A percentile compares a stretch with the other conserved stretches of the same genome.
phyloP scores from a whole-genome alignment of 441 rosid species.

The Gossypium trilobum region DNA sequence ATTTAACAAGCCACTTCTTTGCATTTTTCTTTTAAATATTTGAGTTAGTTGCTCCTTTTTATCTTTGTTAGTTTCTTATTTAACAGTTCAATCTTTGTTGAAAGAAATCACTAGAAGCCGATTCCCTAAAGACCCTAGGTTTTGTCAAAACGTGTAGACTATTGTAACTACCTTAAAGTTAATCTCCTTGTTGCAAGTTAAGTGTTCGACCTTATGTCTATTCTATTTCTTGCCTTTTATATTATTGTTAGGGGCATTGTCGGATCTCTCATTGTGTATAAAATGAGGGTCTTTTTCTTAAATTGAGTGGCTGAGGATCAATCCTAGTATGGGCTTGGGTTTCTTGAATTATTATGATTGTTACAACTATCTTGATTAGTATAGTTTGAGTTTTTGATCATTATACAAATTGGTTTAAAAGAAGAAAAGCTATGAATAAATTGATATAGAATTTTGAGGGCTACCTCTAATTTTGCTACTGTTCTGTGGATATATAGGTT shows the following conservation, averaged over 20 bases:
- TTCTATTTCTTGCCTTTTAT: constrained; percentile 43
- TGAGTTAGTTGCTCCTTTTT: no score
- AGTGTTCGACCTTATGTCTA: constrained; percentile 39
- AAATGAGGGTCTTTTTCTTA: constrained; percentile 39
- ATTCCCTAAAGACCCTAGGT: constrained; percentile 52
- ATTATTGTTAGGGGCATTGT: constrained; percentile 52
- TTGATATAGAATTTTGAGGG: constrained; percentile 13
- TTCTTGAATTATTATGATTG: constrained; percentile 65
- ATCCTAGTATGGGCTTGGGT: constrained; percentile 70
- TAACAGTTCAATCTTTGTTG: no score
- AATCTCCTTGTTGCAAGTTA: constrained; percentile 36
- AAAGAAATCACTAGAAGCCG: no score
- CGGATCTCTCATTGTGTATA: constrained; percentile 46
- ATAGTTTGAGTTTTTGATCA: constrained; percentile 45
- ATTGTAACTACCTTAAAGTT: constrained; percentile 29
- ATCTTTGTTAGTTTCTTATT: no score
- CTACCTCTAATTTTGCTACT: constrained; percentile 13
- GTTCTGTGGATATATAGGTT: constrained; percentile 29
- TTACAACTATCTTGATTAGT: constrained; percentile 46
- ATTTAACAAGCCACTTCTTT: constrained; percentile 2
- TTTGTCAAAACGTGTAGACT: constrained; percentile 45
- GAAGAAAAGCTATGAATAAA: constrained; percentile 30
- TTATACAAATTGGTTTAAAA: constrained; percentile 47
- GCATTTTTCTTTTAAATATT: no score
- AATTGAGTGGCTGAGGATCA: constrained; percentile 31